phyloP scores from a whole-genome alignment of 2,329 filamentous ascomycete genomes.

The Parasarocladium wereldwijsianum region DNA sequence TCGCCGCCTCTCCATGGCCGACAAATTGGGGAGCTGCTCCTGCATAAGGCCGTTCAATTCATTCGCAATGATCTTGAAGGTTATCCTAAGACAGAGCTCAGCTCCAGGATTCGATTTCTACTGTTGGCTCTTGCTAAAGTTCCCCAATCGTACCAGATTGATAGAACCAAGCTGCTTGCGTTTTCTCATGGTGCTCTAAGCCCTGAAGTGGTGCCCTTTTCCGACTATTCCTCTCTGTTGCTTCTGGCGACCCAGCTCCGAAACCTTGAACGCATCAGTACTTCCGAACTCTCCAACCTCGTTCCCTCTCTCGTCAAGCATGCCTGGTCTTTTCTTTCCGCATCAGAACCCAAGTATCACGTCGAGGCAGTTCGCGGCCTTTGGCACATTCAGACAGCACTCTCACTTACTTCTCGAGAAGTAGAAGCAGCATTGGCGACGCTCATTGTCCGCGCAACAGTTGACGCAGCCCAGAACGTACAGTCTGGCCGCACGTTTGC shows the following conservation, averaged over 20 bases:
- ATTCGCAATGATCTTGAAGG: slow-evolving; percentile 26
- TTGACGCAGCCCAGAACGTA: slow-evolving; percentile 21
- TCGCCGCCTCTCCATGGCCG: slow-evolving; percentile 42
- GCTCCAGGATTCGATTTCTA: slow-evolving; percentile 34
- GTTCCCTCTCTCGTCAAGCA: slow-evolving; percentile 54
- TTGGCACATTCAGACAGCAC: slow-evolving; percentile 67
- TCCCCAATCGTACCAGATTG: slow-evolving; percentile 24
- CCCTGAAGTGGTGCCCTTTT: slow-evolving; percentile 23
- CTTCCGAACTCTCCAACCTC: slow-evolving; percentile 41
- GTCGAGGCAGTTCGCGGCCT: slow-evolving; percentile 80
- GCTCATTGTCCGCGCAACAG: slow-evolving; percentile 40
- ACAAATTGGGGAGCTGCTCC: slow-evolving; percentile 44
- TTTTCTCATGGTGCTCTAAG: slow-evolving; percentile 24
- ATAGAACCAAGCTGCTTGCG: slow-evolving; percentile 31
- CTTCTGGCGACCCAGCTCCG: slow-evolving; percentile 44
- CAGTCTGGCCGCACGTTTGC: slow-evolving; percentile 57
- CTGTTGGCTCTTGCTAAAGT: slow-evolving; percentile 40
- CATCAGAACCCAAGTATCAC: slow-evolving; percentile 79
- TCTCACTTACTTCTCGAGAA: slow-evolving; percentile 52
- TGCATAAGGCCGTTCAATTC: slow-evolving; percentile 42
- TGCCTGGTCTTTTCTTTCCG: slow-evolving; percentile 69
- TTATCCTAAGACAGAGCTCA: background rate
- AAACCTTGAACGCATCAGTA: slow-evolving; percentile 33
- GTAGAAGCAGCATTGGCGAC: slow-evolving; percentile 67
- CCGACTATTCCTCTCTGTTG: slow-evolving; percentile 41